Percentiles rank a stretch among this genome's conserved stretches.
These are phyloP conservation scores for Chlamydomonas asymmetrica DNA, from an alignment of 139 green algal species.

Conservation along the genomic window DNA sequence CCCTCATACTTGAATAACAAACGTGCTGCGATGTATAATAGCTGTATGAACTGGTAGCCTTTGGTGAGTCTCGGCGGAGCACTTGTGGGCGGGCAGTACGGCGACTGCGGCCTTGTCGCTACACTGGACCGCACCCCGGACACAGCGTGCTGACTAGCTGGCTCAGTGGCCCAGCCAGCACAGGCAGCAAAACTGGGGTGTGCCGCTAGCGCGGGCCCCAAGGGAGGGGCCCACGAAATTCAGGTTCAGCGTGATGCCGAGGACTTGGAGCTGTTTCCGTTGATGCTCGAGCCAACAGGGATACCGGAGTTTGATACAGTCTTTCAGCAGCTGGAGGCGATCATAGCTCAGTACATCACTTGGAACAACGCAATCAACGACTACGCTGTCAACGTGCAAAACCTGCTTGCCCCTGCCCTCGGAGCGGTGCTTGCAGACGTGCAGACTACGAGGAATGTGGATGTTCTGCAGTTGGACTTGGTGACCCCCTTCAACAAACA, in stretches of 20 bases:
- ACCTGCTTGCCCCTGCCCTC: conserved; percentile 12
- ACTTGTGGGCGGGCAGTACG: no score
- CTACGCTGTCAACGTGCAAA: conserved; percentile 25
- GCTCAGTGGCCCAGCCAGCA: no score
- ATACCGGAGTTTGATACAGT: conserved; percentile 23
- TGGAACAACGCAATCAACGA: conserved; percentile 32
- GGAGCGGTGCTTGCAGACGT: conserved; percentile 20
- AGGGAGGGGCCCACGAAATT: conserved; percentile 4
- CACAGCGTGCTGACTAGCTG: no score
- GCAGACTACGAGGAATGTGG: conserved; percentile 1
- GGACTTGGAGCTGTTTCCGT: conserved; percentile 16
- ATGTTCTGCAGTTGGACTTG: conserved; percentile 15
- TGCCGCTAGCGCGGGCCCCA: neutral
- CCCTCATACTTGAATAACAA: no score
- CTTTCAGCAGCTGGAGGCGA: conserved; percentile 20
- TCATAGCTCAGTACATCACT: conserved; percentile 19
- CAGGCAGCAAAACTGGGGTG: conserved; percentile 18
- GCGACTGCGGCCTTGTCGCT: no score
- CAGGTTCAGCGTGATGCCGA: conserved; percentile 16
- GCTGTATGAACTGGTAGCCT: no score
- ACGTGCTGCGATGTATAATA: no score
- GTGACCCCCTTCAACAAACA: conserved; percentile 29
- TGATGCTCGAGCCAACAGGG: conserved; percentile 16
- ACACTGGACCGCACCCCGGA: no score
- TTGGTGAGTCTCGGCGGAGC: no score